Base-by-base conservation (phyloP, 345 rosid genomes). In the Sonneratia caseolaris region DNA sequence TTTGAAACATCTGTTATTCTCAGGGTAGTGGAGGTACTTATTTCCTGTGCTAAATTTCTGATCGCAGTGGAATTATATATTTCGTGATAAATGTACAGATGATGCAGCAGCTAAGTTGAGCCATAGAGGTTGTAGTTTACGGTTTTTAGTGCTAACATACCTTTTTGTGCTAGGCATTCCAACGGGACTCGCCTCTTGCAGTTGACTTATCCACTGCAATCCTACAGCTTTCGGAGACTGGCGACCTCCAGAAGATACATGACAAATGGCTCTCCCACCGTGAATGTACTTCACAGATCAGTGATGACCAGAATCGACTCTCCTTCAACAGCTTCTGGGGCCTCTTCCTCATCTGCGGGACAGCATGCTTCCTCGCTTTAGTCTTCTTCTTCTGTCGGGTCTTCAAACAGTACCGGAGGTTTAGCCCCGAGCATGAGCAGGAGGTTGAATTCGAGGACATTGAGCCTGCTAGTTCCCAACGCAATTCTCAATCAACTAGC, bases 161-260 rank as follows among this genome's bases (percentile, higher is more conserved):
- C 37, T 32, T 62, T 11, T 16, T 27, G 13, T 62, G 38, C 10
- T 88, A 94, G 97, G 98, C 97, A 4, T 94, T 94, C 77, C 97
- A 88, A 76, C 83, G 93, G 84, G 95, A 94, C 72, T 94, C 93
- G 16, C 97, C 98, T 48, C 87, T 94, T 21, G 95, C 96, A 1
- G 85, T 94, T 19, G 98, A 94, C 81, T 45, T 94, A 77, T 91
- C 98, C 15, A 94, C 97, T 0, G 89, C 98, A 4, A 82, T 94
- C 73, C 91, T 94, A 68, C 91, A 85, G 47, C 95, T 94, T 3
- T 90, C 97, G 0, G 98, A 94, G 77, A 86, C 81, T 45, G 98
- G 96, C 22, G 93, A 90, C 35, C 97, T 91, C 38, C 91, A 91
- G 70, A 87, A 76, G 73, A 82, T 90, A 74, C 89, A 86, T 22